A percentile compares a stretch with the other conserved stretches of the same genome.
Conservation (phyloP, 2,329 filamentous ascomycete species). For the Cladosporium sp. region DNA sequence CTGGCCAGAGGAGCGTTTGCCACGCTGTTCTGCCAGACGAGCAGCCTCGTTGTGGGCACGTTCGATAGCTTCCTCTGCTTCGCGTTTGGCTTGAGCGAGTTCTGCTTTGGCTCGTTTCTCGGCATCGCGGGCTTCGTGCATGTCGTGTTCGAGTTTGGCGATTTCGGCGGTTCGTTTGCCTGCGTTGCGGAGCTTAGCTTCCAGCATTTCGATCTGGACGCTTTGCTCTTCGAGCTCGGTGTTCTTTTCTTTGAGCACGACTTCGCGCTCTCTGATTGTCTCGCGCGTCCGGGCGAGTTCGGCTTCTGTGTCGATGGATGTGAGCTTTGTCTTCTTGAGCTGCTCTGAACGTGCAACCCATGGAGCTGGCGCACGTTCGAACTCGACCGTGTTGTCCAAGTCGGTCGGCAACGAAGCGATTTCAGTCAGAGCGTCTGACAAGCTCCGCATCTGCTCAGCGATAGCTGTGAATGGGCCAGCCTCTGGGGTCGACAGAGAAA, state of each 20-base stretch:
- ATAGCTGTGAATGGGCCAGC: conserved; percentile 71
- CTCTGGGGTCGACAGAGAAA: conserved; percentile 54
- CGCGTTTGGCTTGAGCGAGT: conserved; percentile 27
- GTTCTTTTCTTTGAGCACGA: conserved; percentile 55
- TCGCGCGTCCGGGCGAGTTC: conserved; percentile 79
- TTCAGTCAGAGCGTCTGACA: conserved; percentile 66
- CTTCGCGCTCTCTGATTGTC: conserved; percentile 73
- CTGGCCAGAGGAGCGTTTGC: conserved; percentile 52
- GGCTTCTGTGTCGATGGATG: conserved; percentile 80
- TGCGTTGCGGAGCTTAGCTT: conserved; percentile 82
- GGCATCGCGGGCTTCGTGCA: conserved; percentile 33
- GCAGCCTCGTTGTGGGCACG: conserved; percentile 33
- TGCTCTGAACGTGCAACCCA: conserved; percentile 83
- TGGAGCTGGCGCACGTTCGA: conserved; percentile 73
- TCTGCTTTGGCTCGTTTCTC: conserved; percentile 58
- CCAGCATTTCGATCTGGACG: conserved; percentile 92
- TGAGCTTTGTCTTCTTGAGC: conserved; percentile 76
- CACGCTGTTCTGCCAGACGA: conserved; percentile 29
- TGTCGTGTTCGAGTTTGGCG: conserved; percentile 57
- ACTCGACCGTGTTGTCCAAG: conserved; percentile 48
- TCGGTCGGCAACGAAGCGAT: conserved; percentile 62
- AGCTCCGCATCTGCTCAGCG: conserved; percentile 63
- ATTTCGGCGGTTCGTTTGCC: conserved; percentile 73
- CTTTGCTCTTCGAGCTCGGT: conserved; percentile 81
- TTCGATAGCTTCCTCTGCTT: conserved; percentile 31